Conservation (phyloP, 2,329 filamentous ascomycete genomes). For the Apiospora hydei region DNA sequence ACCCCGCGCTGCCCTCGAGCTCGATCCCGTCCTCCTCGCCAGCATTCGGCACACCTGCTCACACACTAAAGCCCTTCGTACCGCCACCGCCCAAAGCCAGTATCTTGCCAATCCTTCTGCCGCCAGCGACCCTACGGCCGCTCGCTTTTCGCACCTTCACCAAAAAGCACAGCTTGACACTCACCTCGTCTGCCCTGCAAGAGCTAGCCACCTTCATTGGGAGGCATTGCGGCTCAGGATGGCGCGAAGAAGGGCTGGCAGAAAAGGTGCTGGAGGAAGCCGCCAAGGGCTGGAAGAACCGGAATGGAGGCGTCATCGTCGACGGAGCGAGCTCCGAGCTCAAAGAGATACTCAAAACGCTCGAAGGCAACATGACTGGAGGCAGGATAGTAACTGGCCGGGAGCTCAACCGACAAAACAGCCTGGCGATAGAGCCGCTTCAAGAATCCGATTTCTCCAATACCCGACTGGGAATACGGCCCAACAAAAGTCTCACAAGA, state of each 20-base stretch:
- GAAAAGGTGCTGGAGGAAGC: constrained; percentile 93
- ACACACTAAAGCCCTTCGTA: constrained; percentile 74
- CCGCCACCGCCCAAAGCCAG: constrained; percentile 60
- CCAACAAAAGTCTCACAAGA: constrained; percentile 52
- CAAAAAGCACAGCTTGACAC: constrained; percentile 94
- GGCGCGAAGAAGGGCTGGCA: constrained; percentile 92
- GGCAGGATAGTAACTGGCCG: constrained; percentile 69
- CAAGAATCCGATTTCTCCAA: constrained; percentile 60
- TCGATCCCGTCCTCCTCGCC: constrained; percentile 87
- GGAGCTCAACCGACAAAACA: constrained; percentile 69
- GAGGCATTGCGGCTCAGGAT: constrained; percentile 91
- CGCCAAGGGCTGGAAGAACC: constrained; percentile 89
- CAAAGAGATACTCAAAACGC: constrained; percentile 79
- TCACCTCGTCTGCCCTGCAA: constrained; percentile 86
- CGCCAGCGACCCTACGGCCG: constrained; percentile 84
- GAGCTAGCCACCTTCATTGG: constrained; percentile 89
- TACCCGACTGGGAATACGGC: constrained; percentile 63
- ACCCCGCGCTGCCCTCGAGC: constrained; percentile 52
- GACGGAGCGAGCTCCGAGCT: constrained; percentile 80
- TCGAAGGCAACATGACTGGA: constrained; percentile 91
- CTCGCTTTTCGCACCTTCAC: constrained; percentile 95
- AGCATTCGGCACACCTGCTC: constrained; percentile 85
- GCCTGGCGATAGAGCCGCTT: constrained; percentile 65
- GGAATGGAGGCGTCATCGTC: constrained; percentile 88
- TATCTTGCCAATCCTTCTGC: constrained; percentile 88